These are phyloP conservation scores for Russula foetens DNA, from an alignment of 768 basidiomycete species.

Conservation along the genomic window DNA sequence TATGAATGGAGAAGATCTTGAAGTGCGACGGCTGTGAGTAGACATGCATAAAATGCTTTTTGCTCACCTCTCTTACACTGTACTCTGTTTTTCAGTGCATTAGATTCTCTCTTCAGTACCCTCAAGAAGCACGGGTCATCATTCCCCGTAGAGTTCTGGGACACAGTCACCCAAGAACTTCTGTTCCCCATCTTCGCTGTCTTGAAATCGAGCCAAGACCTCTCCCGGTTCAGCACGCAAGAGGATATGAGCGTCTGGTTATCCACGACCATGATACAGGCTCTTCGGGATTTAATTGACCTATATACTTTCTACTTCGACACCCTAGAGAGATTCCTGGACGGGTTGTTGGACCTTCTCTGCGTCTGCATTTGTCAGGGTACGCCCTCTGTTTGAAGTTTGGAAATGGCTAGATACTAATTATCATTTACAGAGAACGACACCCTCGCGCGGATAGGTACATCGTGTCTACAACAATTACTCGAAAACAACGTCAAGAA, in stretches of 20 bases:
- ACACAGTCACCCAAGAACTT: slow-evolving; percentile 91
- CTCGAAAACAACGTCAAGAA: slow-evolving; percentile 89
- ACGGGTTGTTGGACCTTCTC: slow-evolving; percentile 87
- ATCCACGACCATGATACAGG: slow-evolving; percentile 98
- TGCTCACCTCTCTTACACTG: neutral
- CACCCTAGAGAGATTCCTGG: slow-evolving; percentile 80
- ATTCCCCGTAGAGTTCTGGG: slow-evolving; percentile 93
- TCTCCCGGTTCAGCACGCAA: slow-evolving; percentile 89
- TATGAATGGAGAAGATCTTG: slow-evolving; percentile 98
- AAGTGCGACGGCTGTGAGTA: slow-evolving; percentile 90
- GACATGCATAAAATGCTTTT: neutral
- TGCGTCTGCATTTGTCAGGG: slow-evolving; percentile 99
- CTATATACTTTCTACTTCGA: slow-evolving; percentile 95
- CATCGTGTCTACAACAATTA: slow-evolving; percentile 93
- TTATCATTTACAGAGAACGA: slow-evolving; percentile 70
- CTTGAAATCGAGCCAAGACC: slow-evolving; percentile 84
- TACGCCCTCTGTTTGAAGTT: slow-evolving; percentile 29
- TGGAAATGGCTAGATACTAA: neutral
- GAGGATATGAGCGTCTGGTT: slow-evolving; percentile 99
- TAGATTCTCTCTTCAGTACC: slow-evolving; percentile 94
- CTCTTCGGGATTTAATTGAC: slow-evolving; percentile 89
- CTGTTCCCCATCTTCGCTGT: slow-evolving; percentile 98
- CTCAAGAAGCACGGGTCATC: slow-evolving; percentile 82
- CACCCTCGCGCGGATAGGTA: slow-evolving; percentile 93
- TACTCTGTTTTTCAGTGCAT: slow-evolving; percentile 50